These are phyloP conservation scores for Psidium guajava DNA, from an alignment of 345 rosid genomes.

Conservation along the genomic window DNA sequence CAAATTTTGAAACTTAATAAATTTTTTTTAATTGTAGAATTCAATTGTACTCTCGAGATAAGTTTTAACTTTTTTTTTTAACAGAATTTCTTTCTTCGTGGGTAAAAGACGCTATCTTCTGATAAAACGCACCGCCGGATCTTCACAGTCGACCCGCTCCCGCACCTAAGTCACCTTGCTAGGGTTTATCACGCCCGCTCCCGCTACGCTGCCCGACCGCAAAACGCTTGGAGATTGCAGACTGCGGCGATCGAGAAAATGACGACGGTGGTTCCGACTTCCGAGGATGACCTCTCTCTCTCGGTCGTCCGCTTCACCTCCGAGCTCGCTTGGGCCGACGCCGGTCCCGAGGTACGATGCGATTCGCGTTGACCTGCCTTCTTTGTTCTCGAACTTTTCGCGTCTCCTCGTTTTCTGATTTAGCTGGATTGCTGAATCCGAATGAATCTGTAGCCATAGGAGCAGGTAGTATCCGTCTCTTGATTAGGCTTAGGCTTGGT, in stretches of 20 bases:
- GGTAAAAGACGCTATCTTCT: neutral
- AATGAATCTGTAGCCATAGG: neutral
- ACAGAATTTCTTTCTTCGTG: neutral
- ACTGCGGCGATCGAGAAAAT: constrained; percentile 20
- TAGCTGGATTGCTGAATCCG: neutral
- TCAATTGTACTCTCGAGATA: too few relatives aligned
- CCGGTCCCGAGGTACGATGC: constrained; percentile 76
- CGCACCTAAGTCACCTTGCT: neutral
- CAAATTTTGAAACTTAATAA: too few relatives aligned
- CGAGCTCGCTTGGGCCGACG: constrained; percentile 94
- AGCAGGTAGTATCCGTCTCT: neutral
- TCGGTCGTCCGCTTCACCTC: constrained; percentile 88
- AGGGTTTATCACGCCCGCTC: neutral
- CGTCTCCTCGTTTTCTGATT: neutral
- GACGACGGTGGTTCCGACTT: constrained; percentile 86
- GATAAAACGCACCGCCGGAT: neutral
- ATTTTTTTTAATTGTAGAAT: too few relatives aligned
- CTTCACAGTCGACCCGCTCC: neutral
- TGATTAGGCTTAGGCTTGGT: neutral
- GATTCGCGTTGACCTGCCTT: too few relatives aligned
- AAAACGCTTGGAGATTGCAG: neutral
- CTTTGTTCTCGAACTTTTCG: neutral
- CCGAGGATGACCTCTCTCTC: constrained; percentile 90
- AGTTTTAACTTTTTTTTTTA: neutral
- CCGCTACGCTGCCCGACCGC: neutral